Percentiles rank a stretch among this genome's conserved stretches.
These are phyloP conservation scores for Cytospora leucostoma DNA, from an alignment of 2,329 filamentous ascomycete genomes.

Conservation along the genomic window DNA sequence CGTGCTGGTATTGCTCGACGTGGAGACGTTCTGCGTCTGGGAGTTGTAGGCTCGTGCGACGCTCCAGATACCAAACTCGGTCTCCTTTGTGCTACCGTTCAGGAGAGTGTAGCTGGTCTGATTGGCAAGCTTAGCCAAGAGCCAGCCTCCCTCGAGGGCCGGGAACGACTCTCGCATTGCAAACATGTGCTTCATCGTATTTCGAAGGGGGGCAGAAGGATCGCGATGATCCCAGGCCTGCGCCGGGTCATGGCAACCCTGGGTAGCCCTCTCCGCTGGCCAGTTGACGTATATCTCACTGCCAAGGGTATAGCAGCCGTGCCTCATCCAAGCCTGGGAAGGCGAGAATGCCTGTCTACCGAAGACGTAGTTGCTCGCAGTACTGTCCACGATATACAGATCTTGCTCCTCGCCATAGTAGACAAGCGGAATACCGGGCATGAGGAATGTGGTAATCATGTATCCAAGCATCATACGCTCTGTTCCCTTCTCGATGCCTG, in stretches of 20 bases:
- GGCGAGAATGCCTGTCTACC: conserved; percentile 63
- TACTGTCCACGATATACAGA: conserved; percentile 63
- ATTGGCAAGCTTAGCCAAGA: conserved; percentile 57
- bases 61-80: conserved; percentile 57
- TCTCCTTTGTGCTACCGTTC: conserved; percentile 41
- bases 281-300: conserved; percentile 57
- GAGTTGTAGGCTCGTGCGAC: conserved; percentile 53
- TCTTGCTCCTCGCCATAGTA: conserved; percentile 64
- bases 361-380: conserved; percentile 63
- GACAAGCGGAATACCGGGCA: conserved; percentile 57
- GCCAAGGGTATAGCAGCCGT: conserved; percentile 61
- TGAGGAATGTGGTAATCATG: conserved; percentile 59
- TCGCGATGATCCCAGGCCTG: conserved; percentile 61
- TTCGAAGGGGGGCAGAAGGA: conserved; percentile 61
- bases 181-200: conserved; percentile 63
- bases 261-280: conserved; percentile 52
- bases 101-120: conserved; percentile 52
- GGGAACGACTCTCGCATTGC: conserved; percentile 58
- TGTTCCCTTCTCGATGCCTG: conserved; percentile 57
- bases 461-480: conserved; percentile 58
- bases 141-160: conserved; percentile 61
- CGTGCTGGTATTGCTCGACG: conserved; percentile 44
- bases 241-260: conserved; percentile 58
- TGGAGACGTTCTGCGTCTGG: conserved; percentile 52
- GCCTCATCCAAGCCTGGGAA: conserved; percentile 61